phyloP scores from a whole-genome alignment of 1,284 basidiomycete species.

The Pterula multifida region DNA sequence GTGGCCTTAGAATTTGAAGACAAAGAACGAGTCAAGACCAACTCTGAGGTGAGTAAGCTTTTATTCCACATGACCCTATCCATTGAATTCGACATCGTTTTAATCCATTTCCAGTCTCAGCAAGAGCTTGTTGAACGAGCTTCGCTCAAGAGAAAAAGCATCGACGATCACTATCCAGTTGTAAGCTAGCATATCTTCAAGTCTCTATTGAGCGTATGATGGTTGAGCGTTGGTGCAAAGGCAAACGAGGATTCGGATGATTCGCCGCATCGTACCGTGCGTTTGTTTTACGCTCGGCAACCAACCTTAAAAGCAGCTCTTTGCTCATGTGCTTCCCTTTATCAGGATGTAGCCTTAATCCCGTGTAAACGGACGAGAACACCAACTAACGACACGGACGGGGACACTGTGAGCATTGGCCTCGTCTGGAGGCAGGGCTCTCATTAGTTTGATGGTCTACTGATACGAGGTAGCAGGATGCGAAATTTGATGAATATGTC shows the following conservation, averaged over 20 bases:
- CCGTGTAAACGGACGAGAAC: slow-evolving; percentile 1
- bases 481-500: background rate
- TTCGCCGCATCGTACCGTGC: background rate
- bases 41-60: too few species aligned
- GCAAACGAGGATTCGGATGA: background rate
- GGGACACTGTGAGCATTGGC: background rate
- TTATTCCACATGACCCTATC: too few species aligned
- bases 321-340: background rate
- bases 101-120: too few species aligned
- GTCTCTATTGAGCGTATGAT: background rate
- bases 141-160: slow-evolving; percentile 1
- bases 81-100: too few species aligned
- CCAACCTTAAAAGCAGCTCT: background rate
- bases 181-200: background rate
- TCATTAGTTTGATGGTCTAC: background rate
- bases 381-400: background rate
- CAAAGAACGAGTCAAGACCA: background rate
- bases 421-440: too few species aligned
- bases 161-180: slow-evolving; percentile 1
- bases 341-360: background rate
- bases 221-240: background rate
- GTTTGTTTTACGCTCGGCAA: too few species aligned
- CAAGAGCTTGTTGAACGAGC: too few species aligned
- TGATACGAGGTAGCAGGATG: background rate
- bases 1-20: background rate